Percentiles rank a stretch among this genome's conserved stretches.
Conservation (phyloP, 257 asterid genomes). For the Vinca minor region DNA sequence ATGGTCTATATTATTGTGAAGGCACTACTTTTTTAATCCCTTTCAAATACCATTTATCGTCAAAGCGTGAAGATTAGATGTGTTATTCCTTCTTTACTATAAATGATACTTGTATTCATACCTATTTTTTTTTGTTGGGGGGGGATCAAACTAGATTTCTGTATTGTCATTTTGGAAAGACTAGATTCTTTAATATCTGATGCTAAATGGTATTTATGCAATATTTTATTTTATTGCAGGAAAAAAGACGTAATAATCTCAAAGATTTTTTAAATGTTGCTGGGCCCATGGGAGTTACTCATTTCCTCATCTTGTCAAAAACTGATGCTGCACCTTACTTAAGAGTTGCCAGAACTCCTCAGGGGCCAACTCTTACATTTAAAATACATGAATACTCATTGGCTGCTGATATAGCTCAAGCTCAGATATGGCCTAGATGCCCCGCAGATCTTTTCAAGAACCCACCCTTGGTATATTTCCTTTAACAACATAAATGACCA, state of each 20-base stretch:
- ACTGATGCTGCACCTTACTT: slow-evolving; percentile 63
- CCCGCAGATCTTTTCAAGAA: slow-evolving; percentile 68
- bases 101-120: not conserved
- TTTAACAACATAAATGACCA: slow-evolving; percentile 3
- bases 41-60: not conserved
- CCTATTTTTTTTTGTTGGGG: too few species aligned
- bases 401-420: slow-evolving; percentile 65
- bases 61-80: not conserved
- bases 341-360: slow-evolving; percentile 78
- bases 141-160: not conserved
- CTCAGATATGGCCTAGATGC: slow-evolving; percentile 75
- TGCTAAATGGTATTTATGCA: not conserved
- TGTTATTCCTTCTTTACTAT: not conserved
- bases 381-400: slow-evolving; percentile 70
- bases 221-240: slow-evolving; percentile 37
- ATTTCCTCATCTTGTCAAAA: slow-evolving; percentile 78
- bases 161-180: not conserved
- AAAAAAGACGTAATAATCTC: slow-evolving; percentile 71
- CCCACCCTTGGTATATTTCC: slow-evolving; percentile 68
- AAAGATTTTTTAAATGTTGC: slow-evolving; percentile 78
- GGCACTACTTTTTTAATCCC: not conserved
- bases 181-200: not conserved
- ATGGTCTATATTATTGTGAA: not conserved
- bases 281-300: slow-evolving; percentile 91
- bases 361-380: slow-evolving; percentile 92